Percentiles rank a stretch among this genome's conserved stretches.
Conservation (phyloP, 108 stramenopile species). For the Aurantiochytrium sp. region DNA sequence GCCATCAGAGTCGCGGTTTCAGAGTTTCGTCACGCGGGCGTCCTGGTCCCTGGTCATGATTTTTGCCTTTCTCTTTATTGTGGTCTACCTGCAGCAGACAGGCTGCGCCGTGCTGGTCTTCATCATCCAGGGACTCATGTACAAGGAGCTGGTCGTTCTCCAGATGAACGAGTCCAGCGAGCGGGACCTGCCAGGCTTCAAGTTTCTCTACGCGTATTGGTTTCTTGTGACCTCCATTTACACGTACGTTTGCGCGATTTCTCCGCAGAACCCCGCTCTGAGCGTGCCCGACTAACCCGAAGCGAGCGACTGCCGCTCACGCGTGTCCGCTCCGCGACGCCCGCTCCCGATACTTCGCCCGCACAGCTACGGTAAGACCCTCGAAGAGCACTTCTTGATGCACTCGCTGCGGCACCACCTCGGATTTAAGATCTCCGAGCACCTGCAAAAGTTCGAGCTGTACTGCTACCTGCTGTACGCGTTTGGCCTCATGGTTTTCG, state of each 20-base stretch:
- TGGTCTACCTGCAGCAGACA: not conserved
- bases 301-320: too few relatives aligned
- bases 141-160: constrained; percentile 27
- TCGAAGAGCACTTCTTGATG: not conserved
- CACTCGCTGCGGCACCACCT: constrained; percentile 14
- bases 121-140: constrained; percentile 32
- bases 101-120: constrained; percentile 9
- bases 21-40: constrained; percentile 1
- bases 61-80: not conserved
- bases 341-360: not conserved
- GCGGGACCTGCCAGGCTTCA: constrained; percentile 25
- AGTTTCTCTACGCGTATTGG: constrained; percentile 36
- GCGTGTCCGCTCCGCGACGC: too few relatives aligned
- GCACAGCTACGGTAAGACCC: not conserved
- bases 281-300: too few relatives aligned
- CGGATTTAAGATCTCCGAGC: constrained; percentile 14
- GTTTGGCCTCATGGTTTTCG: constrained; percentile 30
- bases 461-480: not conserved
- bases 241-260: not conserved
- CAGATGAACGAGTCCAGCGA: constrained; percentile 27
- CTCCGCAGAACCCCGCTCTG: too few relatives aligned
- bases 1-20: not conserved
- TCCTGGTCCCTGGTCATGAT: constrained; percentile 26
- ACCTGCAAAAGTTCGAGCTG: not conserved
- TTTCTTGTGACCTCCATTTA: constrained; percentile 4